Evolutionary conservation across 177 flowering plant species (phyloP).

Genomic region (Tripterygium wilfordii): DNA sequence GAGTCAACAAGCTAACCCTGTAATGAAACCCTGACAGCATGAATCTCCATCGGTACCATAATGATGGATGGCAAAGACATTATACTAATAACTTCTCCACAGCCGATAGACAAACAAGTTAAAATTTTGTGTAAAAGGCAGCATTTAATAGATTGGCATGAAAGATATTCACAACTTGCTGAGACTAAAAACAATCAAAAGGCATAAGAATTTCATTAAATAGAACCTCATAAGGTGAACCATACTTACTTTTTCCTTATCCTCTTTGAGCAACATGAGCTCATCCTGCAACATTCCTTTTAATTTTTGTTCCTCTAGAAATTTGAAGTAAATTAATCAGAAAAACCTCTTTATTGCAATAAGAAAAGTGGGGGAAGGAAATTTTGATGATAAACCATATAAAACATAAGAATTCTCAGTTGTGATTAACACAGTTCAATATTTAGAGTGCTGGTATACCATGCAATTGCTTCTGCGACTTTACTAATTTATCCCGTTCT

Average conservation of each 20-base stretch:
- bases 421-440: not conserved
- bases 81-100: too few species aligned
- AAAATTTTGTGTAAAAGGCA: too few species aligned
- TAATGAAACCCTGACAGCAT: too few species aligned
- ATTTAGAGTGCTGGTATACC: conserved; percentile 33
- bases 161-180: too few species aligned
- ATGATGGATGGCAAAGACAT: too few species aligned
- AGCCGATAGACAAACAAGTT: too few species aligned
- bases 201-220: not conserved
- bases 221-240: not conserved
- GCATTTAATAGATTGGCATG: too few species aligned
- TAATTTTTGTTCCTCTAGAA: conserved; percentile 60
- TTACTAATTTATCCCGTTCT: conserved; percentile 46
- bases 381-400: not conserved
- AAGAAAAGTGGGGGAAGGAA: conserved; percentile 7
- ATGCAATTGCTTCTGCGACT: conserved; percentile 35
- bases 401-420: not conserved
- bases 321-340: too few species aligned
- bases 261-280: conserved; percentile 38
- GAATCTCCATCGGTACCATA: too few species aligned
- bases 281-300: conserved; percentile 52
- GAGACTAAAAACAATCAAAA: too few species aligned
- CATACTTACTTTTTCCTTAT: conserved; percentile 55
- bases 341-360: too few species aligned
- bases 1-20: too few species aligned